Conservation (phyloP, 768 basidiomycete genomes). For the Suillus subaureus region DNA sequence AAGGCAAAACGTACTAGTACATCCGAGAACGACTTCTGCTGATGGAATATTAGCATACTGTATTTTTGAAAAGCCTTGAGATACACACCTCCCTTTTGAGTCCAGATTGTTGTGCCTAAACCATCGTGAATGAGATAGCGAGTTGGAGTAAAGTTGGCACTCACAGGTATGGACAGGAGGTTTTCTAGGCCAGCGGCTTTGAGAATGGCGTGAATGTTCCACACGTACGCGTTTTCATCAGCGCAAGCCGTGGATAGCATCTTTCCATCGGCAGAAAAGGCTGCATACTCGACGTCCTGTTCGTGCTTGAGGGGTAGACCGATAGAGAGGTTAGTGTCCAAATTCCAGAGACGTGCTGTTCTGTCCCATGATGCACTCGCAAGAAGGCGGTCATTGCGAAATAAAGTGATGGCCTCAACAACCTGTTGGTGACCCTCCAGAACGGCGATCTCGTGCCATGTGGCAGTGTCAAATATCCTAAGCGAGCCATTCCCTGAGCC, state of each 20-base stretch:
- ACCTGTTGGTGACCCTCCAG: background rate
- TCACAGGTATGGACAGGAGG: background rate
- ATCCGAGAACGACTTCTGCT: background rate
- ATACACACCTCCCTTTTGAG: background rate
- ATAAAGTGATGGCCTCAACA: background rate
- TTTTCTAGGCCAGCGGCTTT: background rate
- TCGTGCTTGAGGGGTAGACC: conserved; percentile 1
- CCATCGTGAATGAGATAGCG: background rate
- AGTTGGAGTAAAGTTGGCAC: background rate
- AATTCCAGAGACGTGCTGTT: conserved; percentile 15
- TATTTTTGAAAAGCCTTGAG: background rate
- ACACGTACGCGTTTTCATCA: background rate
- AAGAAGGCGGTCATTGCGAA: background rate
- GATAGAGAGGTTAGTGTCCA: conserved; percentile 3
- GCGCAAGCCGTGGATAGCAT: background rate
- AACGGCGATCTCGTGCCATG: background rate
- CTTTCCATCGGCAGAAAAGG: conserved; percentile 10
- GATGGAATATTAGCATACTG: background rate
- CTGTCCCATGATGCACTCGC: conserved; percentile 3
- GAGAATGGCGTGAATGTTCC: background rate
- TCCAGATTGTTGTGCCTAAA: background rate
- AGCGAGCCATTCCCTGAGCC: background rate
- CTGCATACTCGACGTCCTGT: background rate
- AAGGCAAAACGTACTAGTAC: background rate
- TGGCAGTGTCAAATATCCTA: conserved; percentile 1